These are phyloP conservation scores for Elymus sibiricus DNA, from an alignment of 176 grass and related monocot genomes.

Conservation along the genomic window DNA sequence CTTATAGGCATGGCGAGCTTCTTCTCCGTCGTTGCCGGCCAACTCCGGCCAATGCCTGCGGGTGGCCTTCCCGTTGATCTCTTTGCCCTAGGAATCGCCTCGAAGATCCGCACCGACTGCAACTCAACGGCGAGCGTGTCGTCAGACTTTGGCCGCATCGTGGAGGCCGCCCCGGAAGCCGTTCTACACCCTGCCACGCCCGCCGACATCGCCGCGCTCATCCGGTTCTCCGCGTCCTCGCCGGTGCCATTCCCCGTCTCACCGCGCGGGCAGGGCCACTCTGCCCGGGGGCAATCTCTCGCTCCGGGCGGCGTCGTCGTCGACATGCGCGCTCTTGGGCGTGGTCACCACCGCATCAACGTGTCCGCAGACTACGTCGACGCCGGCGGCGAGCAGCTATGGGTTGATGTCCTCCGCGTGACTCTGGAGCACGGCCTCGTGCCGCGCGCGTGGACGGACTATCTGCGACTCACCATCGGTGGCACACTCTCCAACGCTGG, in stretches of 20 bases:
- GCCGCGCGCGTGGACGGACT: conserved; percentile 55
- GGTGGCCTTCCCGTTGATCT: conserved; percentile 20
- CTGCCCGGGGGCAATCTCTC: conserved; percentile 37
- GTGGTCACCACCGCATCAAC: conserved; percentile 25
- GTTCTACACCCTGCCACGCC: conserved; percentile 20
- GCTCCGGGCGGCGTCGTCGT: conserved; percentile 42
- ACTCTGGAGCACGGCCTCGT: conserved; percentile 45
- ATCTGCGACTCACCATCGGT: conserved; percentile 56
- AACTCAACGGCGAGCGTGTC: conserved; percentile 27
- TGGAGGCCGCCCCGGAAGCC: conserved; percentile 1
- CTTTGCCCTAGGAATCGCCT: conserved; percentile 20
- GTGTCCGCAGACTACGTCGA: conserved; percentile 43
- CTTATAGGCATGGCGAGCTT: neutral
- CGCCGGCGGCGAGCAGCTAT: conserved; percentile 59
- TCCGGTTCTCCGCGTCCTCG: conserved; percentile 40
- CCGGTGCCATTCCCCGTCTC: conserved; percentile 32
- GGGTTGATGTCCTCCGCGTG: conserved; percentile 52
- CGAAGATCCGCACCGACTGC: conserved; percentile 16
- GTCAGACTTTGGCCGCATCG: conserved; percentile 53
- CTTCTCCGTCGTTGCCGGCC: conserved; percentile 6
- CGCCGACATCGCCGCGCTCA: conserved; percentile 42
- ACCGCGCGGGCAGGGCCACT: conserved; percentile 49
- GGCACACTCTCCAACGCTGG: conserved; percentile 83
- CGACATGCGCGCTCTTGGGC: conserved; percentile 43
- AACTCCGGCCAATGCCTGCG: conserved; percentile 1